These are phyloP conservation scores for Nothopassalora personata DNA, from an alignment of 2,329 filamentous ascomycete species.

Conservation along the genomic window DNA sequence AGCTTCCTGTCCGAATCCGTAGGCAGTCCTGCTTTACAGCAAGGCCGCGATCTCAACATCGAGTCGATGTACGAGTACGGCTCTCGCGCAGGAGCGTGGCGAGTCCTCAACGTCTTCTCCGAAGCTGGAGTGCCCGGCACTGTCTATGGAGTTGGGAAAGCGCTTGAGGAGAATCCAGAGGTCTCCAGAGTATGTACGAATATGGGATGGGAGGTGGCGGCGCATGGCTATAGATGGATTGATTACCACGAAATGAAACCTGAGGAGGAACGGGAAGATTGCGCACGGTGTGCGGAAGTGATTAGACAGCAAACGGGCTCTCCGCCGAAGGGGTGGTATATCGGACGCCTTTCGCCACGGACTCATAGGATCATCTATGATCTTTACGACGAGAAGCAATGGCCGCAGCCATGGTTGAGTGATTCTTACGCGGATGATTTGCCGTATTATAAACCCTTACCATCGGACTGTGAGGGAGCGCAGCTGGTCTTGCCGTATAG, in stretches of 20 bases:
- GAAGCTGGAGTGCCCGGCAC: slow-evolving; percentile 47
- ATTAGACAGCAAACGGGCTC: slow-evolving; percentile 39
- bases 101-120: slow-evolving; percentile 48
- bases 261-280: slow-evolving; percentile 45
- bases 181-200: slow-evolving; percentile 45
- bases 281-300: slow-evolving; percentile 42
- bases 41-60: slow-evolving; percentile 40
- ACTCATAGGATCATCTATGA: slow-evolving; percentile 45
- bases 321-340: slow-evolving; percentile 49
- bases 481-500: slow-evolving; percentile 6
- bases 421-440: slow-evolving; percentile 52
- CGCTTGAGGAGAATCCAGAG: slow-evolving; percentile 45
- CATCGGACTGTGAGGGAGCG: neutral
- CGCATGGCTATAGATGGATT: slow-evolving; percentile 50
- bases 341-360: slow-evolving; percentile 44
- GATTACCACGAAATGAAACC: slow-evolving; percentile 44
- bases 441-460: neutral
- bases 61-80: slow-evolving; percentile 52
- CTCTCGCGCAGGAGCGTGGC: slow-evolving; percentile 46
- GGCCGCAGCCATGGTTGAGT: slow-evolving; percentile 46
- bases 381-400: slow-evolving; percentile 50
- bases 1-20: slow-evolving; percentile 36
- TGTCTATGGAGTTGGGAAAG: slow-evolving; percentile 47
- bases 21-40: slow-evolving; percentile 14
- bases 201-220: slow-evolving; percentile 48